Base-by-base conservation (phyloP, 2,329 filamentous ascomycete genomes). In the Plectosphaerella sp. region DNA sequence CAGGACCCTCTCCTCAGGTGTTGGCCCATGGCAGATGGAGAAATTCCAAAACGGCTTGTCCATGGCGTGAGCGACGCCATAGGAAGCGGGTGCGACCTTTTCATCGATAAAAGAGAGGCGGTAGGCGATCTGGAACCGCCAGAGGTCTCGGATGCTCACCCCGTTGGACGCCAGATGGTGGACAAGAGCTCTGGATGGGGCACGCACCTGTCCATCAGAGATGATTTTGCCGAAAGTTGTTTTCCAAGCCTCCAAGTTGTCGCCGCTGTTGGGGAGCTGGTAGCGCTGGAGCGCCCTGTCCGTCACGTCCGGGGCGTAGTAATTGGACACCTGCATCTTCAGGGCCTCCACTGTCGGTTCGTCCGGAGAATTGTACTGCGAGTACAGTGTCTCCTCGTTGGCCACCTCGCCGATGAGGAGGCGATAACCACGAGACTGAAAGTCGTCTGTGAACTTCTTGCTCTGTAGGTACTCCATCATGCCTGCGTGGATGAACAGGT, bases 361-460 rank as follows among this genome's bases (percentile, higher is more conserved):
- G 4, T 59, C 60, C 3, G 65, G 72, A 12, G 62, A 62, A 46
- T 70, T 75, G 53, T 69, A 74, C 15, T 62, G 67, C 0, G 67
- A 67, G 52, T 76, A 75, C 1, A 76, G 58, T 1, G 69, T 72
- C 47, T 76, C 71, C 48, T 76, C 73, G 52, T 75, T 72, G 1
- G 64, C 52, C 25, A 75, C 68, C 54, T 75, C 73, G 16, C 72
- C 72, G 37, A 76, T 72, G 0, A 76, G 58, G 1, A 76, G 51
- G 4, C 62, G 65, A 43, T 70, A 63, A 0, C 60, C 52, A 14
- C 71, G 59, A 4, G 50, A 52, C 24, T 62, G 66, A 51, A 76
- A 74, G 33, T 69, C 62, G 2, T 59, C 52, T 0, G 73, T 68
- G 46, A 76, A 74, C 0, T 52, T 55, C 1, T 67, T 66, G 42